Evolutionary conservation across 2,329 filamentous ascomycete species (phyloP), one percentile per base, ranked within the genome.

Genomic region (Colletotrichum navitas): DNA sequence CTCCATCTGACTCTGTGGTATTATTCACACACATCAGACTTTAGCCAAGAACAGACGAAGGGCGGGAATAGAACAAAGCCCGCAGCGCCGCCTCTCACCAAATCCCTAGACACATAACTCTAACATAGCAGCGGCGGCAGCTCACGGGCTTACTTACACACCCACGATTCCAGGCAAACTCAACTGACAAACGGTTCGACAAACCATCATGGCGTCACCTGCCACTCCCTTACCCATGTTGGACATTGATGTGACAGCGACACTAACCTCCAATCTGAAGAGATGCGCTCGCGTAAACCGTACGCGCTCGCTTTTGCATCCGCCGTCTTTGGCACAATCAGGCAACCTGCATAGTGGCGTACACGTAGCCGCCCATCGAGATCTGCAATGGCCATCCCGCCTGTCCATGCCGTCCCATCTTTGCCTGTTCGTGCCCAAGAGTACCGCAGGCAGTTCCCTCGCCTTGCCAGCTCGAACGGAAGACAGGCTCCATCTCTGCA

Each of bases 231-330:
- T 55, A 52, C 54, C 32, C 24, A 56, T 62, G 24, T 63, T 60
- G 32, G 47, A 51, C 8, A 45, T 55, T 69, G 60, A 59, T 34
- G 64, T 59, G 58, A 47, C 60, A 69, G 59, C 63, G 54, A 54
- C 54, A 69, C 65, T 64, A 51, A 29, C 7, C 47, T 69, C 66
- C 45, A 69, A 68, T 54, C 45, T 36, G 45, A 63, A 24, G 32
- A 68, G 47, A 49, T 59, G 59, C 45, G 65, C 65, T 60, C 65
- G 65, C 65, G 59, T 68, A 63, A 68, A 54, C 39, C 54, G 65
- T 55, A 49, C 56, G 60, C 24, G 65, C 59, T 69, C 69, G 60
- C 59, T 47, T 64, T 72, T 54, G 65, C 39, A 29, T 29, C 29
- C 29, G 65, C 66, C 65, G 60, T 64, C 59, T 49, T 43, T 11